Evolutionary conservation across 2,329 filamentous ascomycete species (phyloP).

Genomic region (Thelonectria blattea): DNA sequence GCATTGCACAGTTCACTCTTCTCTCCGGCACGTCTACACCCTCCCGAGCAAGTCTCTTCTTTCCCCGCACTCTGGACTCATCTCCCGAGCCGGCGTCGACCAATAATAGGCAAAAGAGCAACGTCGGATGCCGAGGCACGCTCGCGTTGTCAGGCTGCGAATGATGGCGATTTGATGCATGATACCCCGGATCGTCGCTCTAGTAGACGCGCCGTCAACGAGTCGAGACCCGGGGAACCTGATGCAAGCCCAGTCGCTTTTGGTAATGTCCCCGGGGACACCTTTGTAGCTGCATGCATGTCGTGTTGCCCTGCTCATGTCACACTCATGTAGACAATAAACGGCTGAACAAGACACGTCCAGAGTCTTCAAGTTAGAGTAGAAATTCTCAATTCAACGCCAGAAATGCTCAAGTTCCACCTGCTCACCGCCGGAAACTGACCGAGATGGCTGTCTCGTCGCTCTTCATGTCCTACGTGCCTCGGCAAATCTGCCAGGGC

Average conservation of each 20-base stretch:
- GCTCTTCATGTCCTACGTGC: conserved; percentile 13
- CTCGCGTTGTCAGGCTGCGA: neutral
- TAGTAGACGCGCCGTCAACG: neutral
- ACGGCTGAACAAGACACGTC: neutral
- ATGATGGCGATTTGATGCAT: conserved; percentile 3
- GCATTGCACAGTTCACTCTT: neutral
- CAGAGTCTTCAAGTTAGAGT: neutral
- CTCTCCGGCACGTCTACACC: conserved; percentile 13
- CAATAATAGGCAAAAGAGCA: conserved; percentile 17
- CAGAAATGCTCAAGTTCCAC: neutral
- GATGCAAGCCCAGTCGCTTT: conserved; percentile 4
- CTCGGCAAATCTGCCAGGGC: conserved; percentile 27
- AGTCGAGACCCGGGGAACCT: neutral
- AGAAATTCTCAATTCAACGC: conserved; percentile 16
- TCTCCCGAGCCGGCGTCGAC: conserved; percentile 17
- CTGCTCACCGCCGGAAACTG: conserved; percentile 26
- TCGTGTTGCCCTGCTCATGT: neutral
- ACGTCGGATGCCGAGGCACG: conserved; percentile 20
- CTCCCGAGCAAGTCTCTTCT: neutral
- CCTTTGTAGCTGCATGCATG: neutral
- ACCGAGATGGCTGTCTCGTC: conserved; percentile 24
- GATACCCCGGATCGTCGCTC: conserved; percentile 10
- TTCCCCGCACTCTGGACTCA: conserved; percentile 19
- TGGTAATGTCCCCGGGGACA: neutral
- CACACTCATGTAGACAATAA: neutral